A percentile compares a stretch with the other conserved stretches of the same genome.
These are phyloP conservation scores for Casaregolazyma suthepensis DNA, from an alignment of 1,139 yeast species.

Conservation along the genomic window DNA sequence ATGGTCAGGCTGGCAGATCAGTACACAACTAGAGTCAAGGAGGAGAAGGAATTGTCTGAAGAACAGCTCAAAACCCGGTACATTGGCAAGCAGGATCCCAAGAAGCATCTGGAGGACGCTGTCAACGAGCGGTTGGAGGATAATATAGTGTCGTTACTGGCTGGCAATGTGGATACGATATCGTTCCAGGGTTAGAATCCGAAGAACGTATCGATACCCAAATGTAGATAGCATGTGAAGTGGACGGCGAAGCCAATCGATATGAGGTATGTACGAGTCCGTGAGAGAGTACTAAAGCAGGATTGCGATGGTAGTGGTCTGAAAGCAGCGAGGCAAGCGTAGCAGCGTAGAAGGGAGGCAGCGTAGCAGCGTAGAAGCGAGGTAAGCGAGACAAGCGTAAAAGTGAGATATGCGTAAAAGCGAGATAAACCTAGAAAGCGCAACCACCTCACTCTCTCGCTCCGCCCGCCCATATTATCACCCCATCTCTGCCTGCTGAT, in stretches of 20 bases:
- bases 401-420: too few relatives aligned
- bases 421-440: too few relatives aligned
- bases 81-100: conserved; percentile 98
- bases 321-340: too few relatives aligned
- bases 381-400: too few relatives aligned
- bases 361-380: too few relatives aligned
- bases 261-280: neutral
- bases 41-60: conserved; percentile 82
- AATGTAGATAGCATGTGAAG: neutral
- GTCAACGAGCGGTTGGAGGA: conserved; percentile 84
- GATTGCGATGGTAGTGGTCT: too few relatives aligned
- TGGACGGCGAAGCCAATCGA: neutral
- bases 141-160: conserved; percentile 77
- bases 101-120: conserved; percentile 89
- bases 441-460: neutral
- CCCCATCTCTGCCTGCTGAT: conserved; percentile 41
- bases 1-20: conserved; percentile 89
- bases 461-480: conserved; percentile 17
- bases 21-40: conserved; percentile 85
- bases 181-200: conserved; percentile 26
- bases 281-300: neutral
- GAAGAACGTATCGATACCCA: neutral
- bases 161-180: conserved; percentile 83
- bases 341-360: too few relatives aligned
- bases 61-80: conserved; percentile 91